Evolutionary conservation across 2,329 filamentous ascomycete genomes (phyloP).

Genomic region (Drechslerella coelobrocha): DNA sequence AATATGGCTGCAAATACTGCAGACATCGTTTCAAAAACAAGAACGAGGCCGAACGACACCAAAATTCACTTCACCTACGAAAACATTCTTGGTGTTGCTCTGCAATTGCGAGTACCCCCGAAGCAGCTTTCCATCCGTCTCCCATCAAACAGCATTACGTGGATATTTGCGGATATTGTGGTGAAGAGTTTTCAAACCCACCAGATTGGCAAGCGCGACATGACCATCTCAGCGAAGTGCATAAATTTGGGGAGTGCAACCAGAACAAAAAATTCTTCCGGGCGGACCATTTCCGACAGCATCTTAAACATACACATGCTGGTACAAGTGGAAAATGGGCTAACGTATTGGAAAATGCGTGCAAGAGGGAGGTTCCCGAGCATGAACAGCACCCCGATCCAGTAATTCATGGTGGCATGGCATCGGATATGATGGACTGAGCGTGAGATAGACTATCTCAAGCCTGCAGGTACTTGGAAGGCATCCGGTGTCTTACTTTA

Average conservation of each 20-base stretch:
- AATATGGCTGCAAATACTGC: constrained; percentile 91
- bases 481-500: background rate
- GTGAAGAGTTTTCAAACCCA: constrained; percentile 86
- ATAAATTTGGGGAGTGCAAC: constrained; percentile 98
- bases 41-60: constrained; percentile 94
- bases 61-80: constrained; percentile 90
- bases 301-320: constrained; percentile 95
- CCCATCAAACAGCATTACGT: constrained; percentile 69
- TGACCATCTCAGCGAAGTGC: constrained; percentile 84
- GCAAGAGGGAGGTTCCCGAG: constrained; percentile 82
- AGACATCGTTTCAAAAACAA: constrained; percentile 98
- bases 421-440: constrained; percentile 44
- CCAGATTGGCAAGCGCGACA: constrained; percentile 87
- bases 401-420: constrained; percentile 36
- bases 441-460: background rate
- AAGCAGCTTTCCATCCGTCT: constrained; percentile 86
- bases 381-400: constrained; percentile 58
- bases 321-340: constrained; percentile 99
- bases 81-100: constrained; percentile 97
- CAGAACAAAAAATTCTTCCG: constrained; percentile 97
- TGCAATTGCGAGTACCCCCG: constrained; percentile 73
- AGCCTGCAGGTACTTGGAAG: background rate
- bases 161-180: constrained; percentile 94
- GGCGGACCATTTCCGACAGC: constrained; percentile 96
- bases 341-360: constrained; percentile 94